Conservation (phyloP, 345 rosid species). For the Salix viminalis region DNA sequence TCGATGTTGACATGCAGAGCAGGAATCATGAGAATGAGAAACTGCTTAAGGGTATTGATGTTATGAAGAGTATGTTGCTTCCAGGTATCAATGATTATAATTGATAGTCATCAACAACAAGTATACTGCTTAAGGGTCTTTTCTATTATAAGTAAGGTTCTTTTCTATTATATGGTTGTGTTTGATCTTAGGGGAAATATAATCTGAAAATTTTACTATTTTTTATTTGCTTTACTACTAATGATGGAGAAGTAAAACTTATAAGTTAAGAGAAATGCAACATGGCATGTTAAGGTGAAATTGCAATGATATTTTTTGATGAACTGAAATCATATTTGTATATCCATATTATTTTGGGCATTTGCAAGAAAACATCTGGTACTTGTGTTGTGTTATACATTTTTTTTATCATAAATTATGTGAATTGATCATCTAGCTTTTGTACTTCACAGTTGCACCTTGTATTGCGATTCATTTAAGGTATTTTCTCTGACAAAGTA, state of each 20-base stretch:
- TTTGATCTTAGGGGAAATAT: neutral
- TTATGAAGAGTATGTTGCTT: constrained; percentile 22
- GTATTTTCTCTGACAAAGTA: no score
- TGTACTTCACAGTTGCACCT: no score
- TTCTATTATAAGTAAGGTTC: no score
- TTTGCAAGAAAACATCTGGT: neutral
- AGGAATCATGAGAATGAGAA: constrained; percentile 34
- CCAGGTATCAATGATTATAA: constrained; percentile 1
- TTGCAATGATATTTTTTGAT: neutral
- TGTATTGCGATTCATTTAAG: no score
- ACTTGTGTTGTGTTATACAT: neutral
- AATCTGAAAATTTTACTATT: neutral
- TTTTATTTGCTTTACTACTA: neutral
- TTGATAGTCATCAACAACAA: constrained; percentile 8
- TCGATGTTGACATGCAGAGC: constrained; percentile 31
- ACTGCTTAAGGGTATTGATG: constrained; percentile 32
- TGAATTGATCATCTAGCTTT: no score
- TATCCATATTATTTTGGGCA: neutral
- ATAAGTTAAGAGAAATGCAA: neutral
- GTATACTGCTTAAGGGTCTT: neutral
- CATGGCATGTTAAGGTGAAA: neutral
- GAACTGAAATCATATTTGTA: neutral
- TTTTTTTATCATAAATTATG: no score
- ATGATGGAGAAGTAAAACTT: neutral
- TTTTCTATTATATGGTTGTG: no score